Percentiles rank a stretch among this genome's conserved stretches.
phyloP scores from a whole-genome alignment of 2,329 filamentous ascomycete species.

The Macrophomina tecta region DNA sequence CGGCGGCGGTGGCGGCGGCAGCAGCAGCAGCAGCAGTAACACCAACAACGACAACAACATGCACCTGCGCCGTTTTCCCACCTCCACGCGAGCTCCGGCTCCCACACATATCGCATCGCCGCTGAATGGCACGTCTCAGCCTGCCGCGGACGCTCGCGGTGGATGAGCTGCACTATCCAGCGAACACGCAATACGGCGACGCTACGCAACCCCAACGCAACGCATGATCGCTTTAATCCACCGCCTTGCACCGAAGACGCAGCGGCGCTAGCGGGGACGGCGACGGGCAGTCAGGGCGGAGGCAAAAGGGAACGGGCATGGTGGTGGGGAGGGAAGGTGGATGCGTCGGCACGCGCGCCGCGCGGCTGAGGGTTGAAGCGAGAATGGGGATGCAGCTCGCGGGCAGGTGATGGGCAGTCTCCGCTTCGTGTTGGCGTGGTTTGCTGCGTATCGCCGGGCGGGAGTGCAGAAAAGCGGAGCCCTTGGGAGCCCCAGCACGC shows the following conservation, averaged over 20 bases:
- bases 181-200: background rate
- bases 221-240: background rate
- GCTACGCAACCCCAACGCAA: background rate
- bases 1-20: background rate
- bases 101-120: background rate
- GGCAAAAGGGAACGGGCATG: background rate
- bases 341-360: constrained; percentile 10
- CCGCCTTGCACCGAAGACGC: background rate
- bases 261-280: constrained; percentile 6
- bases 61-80: too few species aligned
- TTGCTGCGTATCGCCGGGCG: constrained; percentile 2
- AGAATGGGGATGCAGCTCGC: background rate
- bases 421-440: constrained; percentile 18
- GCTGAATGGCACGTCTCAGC: too few species aligned
- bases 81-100: too few species aligned
- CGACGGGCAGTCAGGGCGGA: background rate
- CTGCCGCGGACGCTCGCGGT: too few species aligned
- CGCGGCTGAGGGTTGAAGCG: constrained; percentile 7
- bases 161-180: background rate
- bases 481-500: background rate
- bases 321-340: background rate
- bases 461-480: constrained; percentile 17
- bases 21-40: background rate
- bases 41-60: background rate
- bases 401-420: constrained; percentile 14